phyloP scores from a whole-genome alignment of 805 yeast genomes.

The Candida montana region DNA sequence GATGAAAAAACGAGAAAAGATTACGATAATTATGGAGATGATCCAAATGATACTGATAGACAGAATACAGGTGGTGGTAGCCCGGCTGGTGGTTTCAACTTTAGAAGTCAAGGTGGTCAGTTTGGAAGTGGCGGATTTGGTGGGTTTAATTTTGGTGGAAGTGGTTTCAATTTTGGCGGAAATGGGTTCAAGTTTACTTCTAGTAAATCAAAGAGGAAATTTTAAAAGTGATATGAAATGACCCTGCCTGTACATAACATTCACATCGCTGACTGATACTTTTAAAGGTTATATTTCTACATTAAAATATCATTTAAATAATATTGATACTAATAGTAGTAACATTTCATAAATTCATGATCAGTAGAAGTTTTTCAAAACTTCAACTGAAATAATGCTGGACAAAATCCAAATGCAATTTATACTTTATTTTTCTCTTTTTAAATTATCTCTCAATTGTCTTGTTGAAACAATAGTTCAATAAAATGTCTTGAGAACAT shows the following conservation, averaged over 20 bases:
- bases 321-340: no score
- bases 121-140: slow-evolving; percentile 7
- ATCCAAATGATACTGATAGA: slow-evolving; percentile 38
- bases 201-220: background rate
- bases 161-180: slow-evolving; percentile 1
- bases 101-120: slow-evolving; percentile 3
- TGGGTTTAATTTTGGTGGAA: slow-evolving; percentile 2
- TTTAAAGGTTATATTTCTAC: no score
- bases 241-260: no score
- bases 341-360: background rate
- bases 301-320: no score
- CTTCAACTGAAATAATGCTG: no score
- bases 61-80: slow-evolving; percentile 5
- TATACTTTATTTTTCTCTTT: slow-evolving; percentile 1
- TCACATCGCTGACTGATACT: no score
- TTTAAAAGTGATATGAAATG: background rate
- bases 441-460: no score
- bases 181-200: background rate
- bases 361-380: no score
- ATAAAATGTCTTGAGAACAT: slow-evolving; percentile 44
- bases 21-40: slow-evolving; percentile 59
- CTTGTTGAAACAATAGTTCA: no score
- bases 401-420: background rate
- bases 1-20: slow-evolving; percentile 56
- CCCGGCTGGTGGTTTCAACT: slow-evolving; percentile 6